These are phyloP conservation scores for Nitzschia inconspicua DNA, from an alignment of 108 stramenopile genomes.

Conservation along the genomic window DNA sequence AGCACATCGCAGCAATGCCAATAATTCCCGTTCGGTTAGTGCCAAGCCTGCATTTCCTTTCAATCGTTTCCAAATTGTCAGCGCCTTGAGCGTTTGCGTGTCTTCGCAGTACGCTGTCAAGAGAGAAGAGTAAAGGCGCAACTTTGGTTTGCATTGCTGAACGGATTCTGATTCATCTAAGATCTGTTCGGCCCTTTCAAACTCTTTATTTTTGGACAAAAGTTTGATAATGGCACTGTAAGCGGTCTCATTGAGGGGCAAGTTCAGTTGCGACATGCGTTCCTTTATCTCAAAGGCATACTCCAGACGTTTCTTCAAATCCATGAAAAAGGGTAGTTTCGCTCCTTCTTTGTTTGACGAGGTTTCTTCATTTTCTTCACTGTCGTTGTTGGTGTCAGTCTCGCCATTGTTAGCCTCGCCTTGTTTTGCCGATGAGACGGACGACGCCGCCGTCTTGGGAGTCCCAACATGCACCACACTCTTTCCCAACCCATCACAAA, in stretches of 20 bases:
- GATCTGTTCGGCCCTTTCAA: constrained; percentile 42
- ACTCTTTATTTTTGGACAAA: constrained; percentile 44
- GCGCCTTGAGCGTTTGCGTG: constrained; percentile 29
- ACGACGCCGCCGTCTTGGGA: constrained; percentile 24
- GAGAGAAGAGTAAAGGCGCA: constrained; percentile 69
- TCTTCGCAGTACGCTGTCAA: constrained; percentile 61
- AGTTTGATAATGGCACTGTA: constrained; percentile 79
- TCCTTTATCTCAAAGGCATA: constrained; percentile 67
- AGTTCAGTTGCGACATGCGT: constrained; percentile 43
- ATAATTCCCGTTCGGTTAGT: constrained; percentile 68
- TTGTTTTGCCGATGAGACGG: neutral
- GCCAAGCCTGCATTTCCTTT: constrained; percentile 14
- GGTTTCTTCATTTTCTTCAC: neutral
- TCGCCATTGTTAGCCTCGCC: neutral
- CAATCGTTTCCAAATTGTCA: constrained; percentile 57
- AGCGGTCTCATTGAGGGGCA: constrained; percentile 76
- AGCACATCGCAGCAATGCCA: constrained; percentile 56
- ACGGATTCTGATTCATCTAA: constrained; percentile 56
- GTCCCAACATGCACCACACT: constrained; percentile 72
- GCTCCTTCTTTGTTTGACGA: neutral
- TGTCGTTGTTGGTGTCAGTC: neutral
- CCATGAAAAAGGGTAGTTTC: neutral
- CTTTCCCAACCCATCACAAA: constrained; percentile 66
- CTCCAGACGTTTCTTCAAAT: constrained; percentile 37
- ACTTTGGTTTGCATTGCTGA: constrained; percentile 72